Percentiles rank a stretch among this genome's conserved stretches.
Evolutionary conservation across 257 asterid species (phyloP).

Genomic region (Solanum megistacrolobum): DNA sequence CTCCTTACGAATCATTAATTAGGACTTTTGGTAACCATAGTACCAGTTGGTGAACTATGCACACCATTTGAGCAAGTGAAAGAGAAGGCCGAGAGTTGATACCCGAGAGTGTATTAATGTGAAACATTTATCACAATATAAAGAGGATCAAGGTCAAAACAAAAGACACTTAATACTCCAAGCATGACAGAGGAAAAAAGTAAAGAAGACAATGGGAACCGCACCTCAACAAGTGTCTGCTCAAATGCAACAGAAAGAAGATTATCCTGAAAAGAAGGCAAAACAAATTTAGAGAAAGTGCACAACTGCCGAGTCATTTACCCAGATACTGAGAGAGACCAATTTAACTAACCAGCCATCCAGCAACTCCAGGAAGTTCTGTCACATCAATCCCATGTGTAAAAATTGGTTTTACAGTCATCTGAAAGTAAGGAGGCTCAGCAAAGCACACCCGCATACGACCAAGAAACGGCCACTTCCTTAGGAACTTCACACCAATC

Average conservation of each 20-base stretch:
- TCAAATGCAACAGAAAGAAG: conserved; percentile 82
- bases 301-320: neutral
- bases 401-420: conserved; percentile 88
- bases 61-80: neutral
- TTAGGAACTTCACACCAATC: conserved; percentile 81
- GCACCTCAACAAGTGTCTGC: conserved; percentile 96
- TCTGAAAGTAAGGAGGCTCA: conserved; percentile 94
- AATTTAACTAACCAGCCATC: conserved; percentile 77
- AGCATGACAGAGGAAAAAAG: neutral
- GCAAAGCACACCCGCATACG: conserved; percentile 87
- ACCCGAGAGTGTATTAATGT: neutral
- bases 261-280: conserved; percentile 55
- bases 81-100: neutral
- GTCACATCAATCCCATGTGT: conserved; percentile 89
- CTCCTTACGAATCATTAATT: neutral
- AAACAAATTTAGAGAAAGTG: neutral
- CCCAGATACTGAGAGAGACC: neutral
- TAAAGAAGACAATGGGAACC: neutral
- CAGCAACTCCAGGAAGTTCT: conserved; percentile 96
- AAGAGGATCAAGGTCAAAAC: neutral
- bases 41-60: neutral
- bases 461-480: conserved; percentile 79
- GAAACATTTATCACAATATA: neutral
- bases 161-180: neutral
- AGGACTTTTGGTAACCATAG: neutral